A percentile compares a stretch with the other conserved stretches of the same genome.
Conservation (phyloP, 1,139 yeast species). For the Magnusiomyces sp. region DNA sequence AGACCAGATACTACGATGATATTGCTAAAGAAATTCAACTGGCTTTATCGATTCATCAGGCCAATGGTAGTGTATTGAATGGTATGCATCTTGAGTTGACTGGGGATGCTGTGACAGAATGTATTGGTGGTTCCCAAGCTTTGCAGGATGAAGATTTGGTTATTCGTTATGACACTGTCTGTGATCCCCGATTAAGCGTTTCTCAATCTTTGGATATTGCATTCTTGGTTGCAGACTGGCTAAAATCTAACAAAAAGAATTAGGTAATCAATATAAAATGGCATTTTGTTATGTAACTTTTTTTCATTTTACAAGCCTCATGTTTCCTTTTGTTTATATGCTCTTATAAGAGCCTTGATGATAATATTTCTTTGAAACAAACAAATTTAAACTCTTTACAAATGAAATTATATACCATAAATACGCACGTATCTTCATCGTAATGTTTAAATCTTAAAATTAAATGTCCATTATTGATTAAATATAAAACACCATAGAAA, state of each 20-base stretch:
- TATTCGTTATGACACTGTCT: conserved; percentile 37
- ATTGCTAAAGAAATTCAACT: conserved; percentile 34
- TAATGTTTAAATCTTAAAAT: too few relatives aligned
- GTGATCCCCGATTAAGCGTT: conserved; percentile 37
- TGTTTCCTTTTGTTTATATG: too few relatives aligned
- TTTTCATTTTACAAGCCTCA: too few relatives aligned
- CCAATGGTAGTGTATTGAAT: conserved; percentile 29
- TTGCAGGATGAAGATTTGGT: conserved; percentile 36
- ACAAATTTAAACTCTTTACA: too few relatives aligned
- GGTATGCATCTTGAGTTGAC: conserved; percentile 39
- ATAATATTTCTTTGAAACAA: too few relatives aligned
- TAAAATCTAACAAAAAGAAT: conserved; percentile 11
- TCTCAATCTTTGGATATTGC: conserved; percentile 38
- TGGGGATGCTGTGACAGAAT: conserved; percentile 40
- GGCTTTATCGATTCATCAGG: conserved; percentile 33
- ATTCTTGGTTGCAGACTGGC: conserved; percentile 35
- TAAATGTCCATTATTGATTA: too few relatives aligned
- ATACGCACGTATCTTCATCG: too few relatives aligned
- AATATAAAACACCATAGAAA: too few relatives aligned
- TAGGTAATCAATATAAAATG: background rate
- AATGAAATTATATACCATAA: too few relatives aligned
- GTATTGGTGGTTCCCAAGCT: conserved; percentile 38
- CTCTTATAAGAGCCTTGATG: too few relatives aligned
- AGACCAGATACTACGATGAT: conserved; percentile 38
- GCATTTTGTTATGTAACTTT: too few relatives aligned